A percentile compares a stretch with the other conserved stretches of the same genome.
Evolutionary conservation across 768 basidiomycete genomes (phyloP).

Genomic region (Lyophyllum atratum): DNA sequence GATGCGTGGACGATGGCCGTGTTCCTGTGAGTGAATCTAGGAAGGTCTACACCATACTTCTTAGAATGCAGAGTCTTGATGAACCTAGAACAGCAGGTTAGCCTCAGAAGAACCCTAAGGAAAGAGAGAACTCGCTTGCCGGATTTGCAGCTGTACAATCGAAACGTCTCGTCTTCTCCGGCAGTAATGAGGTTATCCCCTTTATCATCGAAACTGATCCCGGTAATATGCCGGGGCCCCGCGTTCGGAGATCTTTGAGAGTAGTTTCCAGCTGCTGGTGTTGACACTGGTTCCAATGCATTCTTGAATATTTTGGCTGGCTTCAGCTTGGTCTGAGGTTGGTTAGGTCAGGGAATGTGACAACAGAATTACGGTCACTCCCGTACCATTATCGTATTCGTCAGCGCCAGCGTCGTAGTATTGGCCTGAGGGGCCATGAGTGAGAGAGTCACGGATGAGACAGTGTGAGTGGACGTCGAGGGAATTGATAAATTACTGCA

Average conservation of each 20-base stretch:
- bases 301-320: slow-evolving; percentile 87
- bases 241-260: slow-evolving; percentile 37
- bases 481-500: background rate
- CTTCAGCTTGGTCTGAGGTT: slow-evolving; percentile 68
- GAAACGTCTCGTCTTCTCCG: slow-evolving; percentile 90
- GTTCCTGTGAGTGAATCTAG: slow-evolving; percentile 92
- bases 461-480: background rate
- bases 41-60: slow-evolving; percentile 95
- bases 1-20: slow-evolving; percentile 86
- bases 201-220: slow-evolving; percentile 87
- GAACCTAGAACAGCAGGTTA: slow-evolving; percentile 46
- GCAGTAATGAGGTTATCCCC: slow-evolving; percentile 88
- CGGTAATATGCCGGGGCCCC: slow-evolving; percentile 79
- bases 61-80: slow-evolving; percentile 84
- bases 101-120: slow-evolving; percentile 20
- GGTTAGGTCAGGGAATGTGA: slow-evolving; percentile 7
- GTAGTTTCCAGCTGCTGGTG: slow-evolving; percentile 41
- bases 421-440: slow-evolving; percentile 48
- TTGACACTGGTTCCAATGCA: slow-evolving; percentile 65
- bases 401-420: slow-evolving; percentile 44
- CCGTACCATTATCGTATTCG: slow-evolving; percentile 54
- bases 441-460: background rate
- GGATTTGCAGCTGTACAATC: slow-evolving; percentile 83
- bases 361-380: slow-evolving; percentile 3
- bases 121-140: slow-evolving; percentile 80